Evolutionary conservation across 192 early-diverging fungal genomes (phyloP), one percentile per base, ranked within the genome.

Genomic region (Phlyctochytrium arcticum): DNA sequence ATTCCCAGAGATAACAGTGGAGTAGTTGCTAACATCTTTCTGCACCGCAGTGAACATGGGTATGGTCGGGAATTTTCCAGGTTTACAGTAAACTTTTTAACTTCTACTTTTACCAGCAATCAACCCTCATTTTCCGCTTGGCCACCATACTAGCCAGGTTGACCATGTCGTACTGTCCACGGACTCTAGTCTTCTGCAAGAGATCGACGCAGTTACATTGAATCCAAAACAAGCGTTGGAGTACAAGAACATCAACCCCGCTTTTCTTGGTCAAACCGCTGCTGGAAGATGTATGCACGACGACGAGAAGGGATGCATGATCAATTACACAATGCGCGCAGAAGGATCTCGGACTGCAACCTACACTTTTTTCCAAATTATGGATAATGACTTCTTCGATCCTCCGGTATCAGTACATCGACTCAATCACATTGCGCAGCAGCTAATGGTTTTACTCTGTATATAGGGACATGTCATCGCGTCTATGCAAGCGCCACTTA

Each of bases 201-300:
- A 70, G 39, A 63, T 70, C 47, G 69, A 70, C 36, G 61, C 69
- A 12, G 55, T 70, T 37, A 70, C 69, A 23, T 44, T 70, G 61
- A 56, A 65, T 29, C 62, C 69, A 8, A 63, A 70, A 36, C 69
- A 36, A 5, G 69, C 57, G 6, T 32, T 65, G 23, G 53, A 29
- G 32, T 70, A 70, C 56, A n/a, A 17, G 4, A 33, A 65, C 54
- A 64, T 70, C 55, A 64, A 70, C 56, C 53, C 60, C 27, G 46
- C 35, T 19, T 70, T 70, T 56, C 55, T 42, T n/a, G 69, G 69
- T 33, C 15, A 61, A 0, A 15, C 9, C 24, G 62, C 29, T 3
- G 34, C 5, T 17, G 23, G 61, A 23, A 30, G 19, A 0, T 4
- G 61, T 47, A 23, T 34, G 27, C 60, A 21, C 6, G 69, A 65